Base-by-base conservation (phyloP, 176 grass and related monocot species). In the Saccharum spontaneum region DNA sequence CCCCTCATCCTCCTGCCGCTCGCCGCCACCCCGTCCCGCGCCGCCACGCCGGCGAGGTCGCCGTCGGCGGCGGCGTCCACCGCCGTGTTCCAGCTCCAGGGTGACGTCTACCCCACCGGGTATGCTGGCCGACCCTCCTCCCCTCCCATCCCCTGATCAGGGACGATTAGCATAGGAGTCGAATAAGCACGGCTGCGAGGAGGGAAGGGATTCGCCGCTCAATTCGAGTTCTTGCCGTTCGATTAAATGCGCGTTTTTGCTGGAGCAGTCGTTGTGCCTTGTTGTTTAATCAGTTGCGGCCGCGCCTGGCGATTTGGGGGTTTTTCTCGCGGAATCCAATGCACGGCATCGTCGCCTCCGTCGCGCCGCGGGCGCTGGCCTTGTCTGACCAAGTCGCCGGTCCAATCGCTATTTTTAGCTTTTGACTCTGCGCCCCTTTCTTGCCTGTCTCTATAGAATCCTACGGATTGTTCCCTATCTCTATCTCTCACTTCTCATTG, bases 61-160 rank as follows among this genome's bases (percentile, higher is more conserved):
- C n/a, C n/a, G n/a, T n/a, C n/a, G n/a, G n/a, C n/a, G n/a, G 46
- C 46, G 3, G 2, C 78, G 15, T 94, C 89, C 65, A 87, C 93
- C 75, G 84, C 83, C 67, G 48, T 92, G 45, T 89, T 98, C 82
- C 97, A 70, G 71, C 88, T 98, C 77, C 79, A 76, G n/a, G 97
- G 93, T 11, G 44, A 94, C 62, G 93, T 98, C 7, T 94, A 98
- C 7, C 97, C 97, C 0, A 55, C 67, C 73, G 91, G 93, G 97
- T 96, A 75, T 64, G 66, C 59, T 62, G n/a, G 0, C 26, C 16
- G 5, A 30, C 6, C 16, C 7, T 3, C 66, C 7, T 20, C n/a
- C 3, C 55, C 16, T 31, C 11, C 20, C 54, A 0, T 60, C 8
- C 22, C 57, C 57, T 73, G 39, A 30, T 75, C 75, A 33, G 1